phyloP scores from a whole-genome alignment of 2,329 filamentous ascomycete species.

The Clarireedia monteithiana region DNA sequence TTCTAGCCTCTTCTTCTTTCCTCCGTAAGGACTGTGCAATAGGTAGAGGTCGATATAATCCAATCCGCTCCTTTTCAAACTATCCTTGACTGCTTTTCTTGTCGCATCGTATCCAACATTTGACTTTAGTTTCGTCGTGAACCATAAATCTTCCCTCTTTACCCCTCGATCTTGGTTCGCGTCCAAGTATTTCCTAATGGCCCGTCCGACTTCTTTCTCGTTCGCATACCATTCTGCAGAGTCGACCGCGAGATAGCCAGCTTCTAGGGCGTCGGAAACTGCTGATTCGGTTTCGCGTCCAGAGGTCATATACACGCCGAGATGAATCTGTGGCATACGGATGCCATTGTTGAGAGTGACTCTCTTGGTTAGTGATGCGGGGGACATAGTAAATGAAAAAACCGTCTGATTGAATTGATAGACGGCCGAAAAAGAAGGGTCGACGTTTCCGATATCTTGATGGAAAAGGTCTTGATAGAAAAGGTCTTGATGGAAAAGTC shows the following conservation, averaged over 20 bases:
- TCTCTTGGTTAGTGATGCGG: background rate
- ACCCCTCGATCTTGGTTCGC: constrained; percentile 42
- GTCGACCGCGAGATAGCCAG: constrained; percentile 47
- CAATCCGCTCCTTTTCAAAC: constrained; percentile 56
- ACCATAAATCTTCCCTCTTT: constrained; percentile 64
- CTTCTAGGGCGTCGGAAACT: constrained; percentile 35
- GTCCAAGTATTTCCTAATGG: constrained; percentile 51
- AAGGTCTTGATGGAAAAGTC: too few relatives aligned
- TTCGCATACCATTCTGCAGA: constrained; percentile 55
- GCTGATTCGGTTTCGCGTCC: constrained; percentile 50
- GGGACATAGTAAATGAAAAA: background rate
- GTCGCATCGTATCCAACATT: constrained; percentile 58
- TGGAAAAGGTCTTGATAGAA: too few relatives aligned
- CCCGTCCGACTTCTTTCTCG: constrained; percentile 60
- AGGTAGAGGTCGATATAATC: constrained; percentile 76
- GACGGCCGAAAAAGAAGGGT: background rate
- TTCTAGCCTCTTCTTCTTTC: constrained; percentile 56
- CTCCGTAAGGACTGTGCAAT: constrained; percentile 72
- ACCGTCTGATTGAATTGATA: background rate
- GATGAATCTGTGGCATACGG: constrained; percentile 62
- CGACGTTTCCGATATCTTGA: background rate
- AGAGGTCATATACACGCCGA: constrained; percentile 66
- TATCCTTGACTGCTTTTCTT: constrained; percentile 56
- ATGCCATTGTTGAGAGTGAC: constrained; percentile 24
- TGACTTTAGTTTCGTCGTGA: constrained; percentile 69